Conservation (phyloP, 2,329 filamentous ascomycete genomes). For the Beauveria sp. region DNA sequence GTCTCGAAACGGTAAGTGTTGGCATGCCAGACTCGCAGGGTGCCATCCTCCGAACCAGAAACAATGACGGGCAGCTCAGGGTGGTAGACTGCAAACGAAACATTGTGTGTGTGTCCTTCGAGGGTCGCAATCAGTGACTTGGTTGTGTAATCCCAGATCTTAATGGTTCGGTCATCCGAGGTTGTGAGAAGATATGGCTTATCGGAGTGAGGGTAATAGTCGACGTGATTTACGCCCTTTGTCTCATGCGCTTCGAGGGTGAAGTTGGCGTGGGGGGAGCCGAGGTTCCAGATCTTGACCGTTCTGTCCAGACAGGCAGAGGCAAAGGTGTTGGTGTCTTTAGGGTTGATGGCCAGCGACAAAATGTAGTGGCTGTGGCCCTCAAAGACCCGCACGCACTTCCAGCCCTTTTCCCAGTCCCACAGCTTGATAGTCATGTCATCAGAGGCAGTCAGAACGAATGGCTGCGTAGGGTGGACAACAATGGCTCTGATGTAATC, state of each 20-base stretch:
- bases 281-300: conserved; percentile 96
- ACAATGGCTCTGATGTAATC: conserved; percentile 97
- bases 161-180: conserved; percentile 92
- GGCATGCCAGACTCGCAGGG: conserved; percentile 96
- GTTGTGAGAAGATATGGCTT: conserved; percentile 89
- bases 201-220: conserved; percentile 71
- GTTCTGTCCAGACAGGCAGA: conserved; percentile 94
- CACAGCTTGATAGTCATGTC: conserved; percentile 98
- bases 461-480: conserved; percentile 91
- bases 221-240: conserved; percentile 96
- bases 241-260: conserved; percentile 95
- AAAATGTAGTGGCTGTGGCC: conserved; percentile 96
- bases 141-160: conserved; percentile 98
- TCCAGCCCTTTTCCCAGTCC: conserved; percentile 99
- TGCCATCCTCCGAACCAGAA: conserved; percentile 94
- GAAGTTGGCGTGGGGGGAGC: conserved; percentile 89
- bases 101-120: conserved; percentile 95
- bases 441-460: conserved; percentile 92
- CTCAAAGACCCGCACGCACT: conserved; percentile 94
- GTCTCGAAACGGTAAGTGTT: conserved; percentile 96
- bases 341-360: conserved; percentile 94
- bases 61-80: conserved; percentile 95
- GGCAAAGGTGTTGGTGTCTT: conserved; percentile 86
- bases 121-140: conserved; percentile 95
- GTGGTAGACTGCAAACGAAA: conserved; percentile 96